Evolutionary conservation across 2,329 filamentous ascomycete genomes (phyloP).

Genomic region (Sporothrix humicola): DNA sequence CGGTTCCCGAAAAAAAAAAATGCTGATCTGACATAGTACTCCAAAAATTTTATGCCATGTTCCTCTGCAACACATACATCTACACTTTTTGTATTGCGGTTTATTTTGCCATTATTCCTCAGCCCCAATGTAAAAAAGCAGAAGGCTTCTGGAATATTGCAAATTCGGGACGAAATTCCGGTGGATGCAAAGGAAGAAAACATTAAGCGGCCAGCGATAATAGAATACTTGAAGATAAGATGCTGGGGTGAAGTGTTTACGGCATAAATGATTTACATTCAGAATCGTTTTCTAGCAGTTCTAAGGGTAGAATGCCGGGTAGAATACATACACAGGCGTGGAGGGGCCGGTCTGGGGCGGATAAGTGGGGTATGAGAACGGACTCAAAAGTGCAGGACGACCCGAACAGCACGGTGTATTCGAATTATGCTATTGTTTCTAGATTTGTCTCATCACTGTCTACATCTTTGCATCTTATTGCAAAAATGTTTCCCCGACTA

Average conservation of each 20-base stretch:
- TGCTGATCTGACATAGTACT: not conserved
- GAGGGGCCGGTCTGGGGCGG: not conserved
- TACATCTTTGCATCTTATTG: too few species aligned
- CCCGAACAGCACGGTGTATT: too few species aligned
- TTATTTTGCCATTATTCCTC: not conserved
- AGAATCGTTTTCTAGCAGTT: too few species aligned
- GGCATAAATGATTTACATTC: not conserved
- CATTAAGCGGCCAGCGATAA: not conserved
- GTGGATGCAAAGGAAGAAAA: not conserved
- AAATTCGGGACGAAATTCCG: conserved; percentile 13
- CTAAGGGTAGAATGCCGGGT: not conserved
- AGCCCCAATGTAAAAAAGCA: not conserved
- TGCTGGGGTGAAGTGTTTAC: not conserved
- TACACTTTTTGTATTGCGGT: not conserved
- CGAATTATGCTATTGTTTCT: too few species aligned
- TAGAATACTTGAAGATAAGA: not conserved
- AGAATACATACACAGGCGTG: not conserved
- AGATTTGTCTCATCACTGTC: too few species aligned
- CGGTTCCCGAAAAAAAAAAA: not conserved
- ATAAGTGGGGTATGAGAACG: too few species aligned
- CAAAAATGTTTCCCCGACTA: too few species aligned
- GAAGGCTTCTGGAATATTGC: not conserved
- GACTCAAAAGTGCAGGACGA: too few species aligned
- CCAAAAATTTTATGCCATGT: not conserved
- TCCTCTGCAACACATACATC: too few species aligned